Base-by-base conservation (phyloP, 2,329 filamentous ascomycete genomes). In the Teratosphaeriaceae sp. region DNA sequence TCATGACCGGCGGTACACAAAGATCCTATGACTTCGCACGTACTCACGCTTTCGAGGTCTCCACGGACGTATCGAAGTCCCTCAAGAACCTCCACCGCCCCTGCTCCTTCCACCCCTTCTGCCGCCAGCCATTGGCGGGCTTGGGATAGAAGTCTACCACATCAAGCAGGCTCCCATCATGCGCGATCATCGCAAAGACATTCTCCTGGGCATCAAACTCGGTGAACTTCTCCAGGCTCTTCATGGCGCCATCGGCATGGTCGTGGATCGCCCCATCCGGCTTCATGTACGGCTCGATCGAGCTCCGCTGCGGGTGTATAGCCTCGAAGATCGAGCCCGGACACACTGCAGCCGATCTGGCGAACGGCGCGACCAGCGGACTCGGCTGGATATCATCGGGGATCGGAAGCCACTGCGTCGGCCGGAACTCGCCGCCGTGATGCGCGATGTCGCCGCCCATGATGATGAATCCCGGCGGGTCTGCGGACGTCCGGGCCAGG, bases 81-180 rank as follows among this genome's bases (percentile, higher is more conserved):
- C 60, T 65, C 51, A 78, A 55, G 52, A 77, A 78, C 37, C 60
- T 56, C 74, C 74, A 79, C 24, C 66, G 58, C 1, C 58, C 58
- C 45, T 69, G 63, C 37, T 64, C 52, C n/a, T 59, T 65, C 68
- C 69, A 72, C 0, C 65, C 68, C 49, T 73, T 70, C 43, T 61
- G 48, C 44, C 59, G 55, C 58, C 73, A 77, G 5, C 62, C 63
- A 49, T 76, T 72, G 9, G 68, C 66, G n/a, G 52, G 61, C 39
- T 65, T 61, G 0, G 75, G 74, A 50, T 74, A 79, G 45, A 76
- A 69, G 5, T 73, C 69, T 1, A 72, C 56, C 21, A 72, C 59
- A 19, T 62, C 58, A 24, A 68, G 40, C 35, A 76, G 45, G 43
- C 54, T 62, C 29, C 60, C 58, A 52, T 76, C 73, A 50, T 76